These are phyloP conservation scores for Tolypocladium nubicola DNA, from an alignment of 2,329 filamentous ascomycete genomes.

Conservation along the genomic window DNA sequence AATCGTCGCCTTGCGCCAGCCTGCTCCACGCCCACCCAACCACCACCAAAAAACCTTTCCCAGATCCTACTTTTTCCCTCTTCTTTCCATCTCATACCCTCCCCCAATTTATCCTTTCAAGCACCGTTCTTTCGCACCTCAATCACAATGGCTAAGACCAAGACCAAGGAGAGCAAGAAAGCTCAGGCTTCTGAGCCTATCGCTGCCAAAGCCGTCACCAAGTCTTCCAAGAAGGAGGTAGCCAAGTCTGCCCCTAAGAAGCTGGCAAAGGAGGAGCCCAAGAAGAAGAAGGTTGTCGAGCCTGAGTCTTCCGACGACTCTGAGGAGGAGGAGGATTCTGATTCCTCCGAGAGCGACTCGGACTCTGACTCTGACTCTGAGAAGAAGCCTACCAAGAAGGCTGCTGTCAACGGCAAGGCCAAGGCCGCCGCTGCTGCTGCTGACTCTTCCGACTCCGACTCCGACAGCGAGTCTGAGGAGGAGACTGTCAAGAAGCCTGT, in stretches of 20 bases:
- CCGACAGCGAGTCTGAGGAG: conserved; percentile 22
- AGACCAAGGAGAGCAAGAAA: conserved; percentile 45
- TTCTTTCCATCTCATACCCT: background rate
- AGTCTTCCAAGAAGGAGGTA: conserved; percentile 52
- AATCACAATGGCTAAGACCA: conserved; percentile 54
- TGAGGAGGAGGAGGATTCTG: conserved; percentile 21
- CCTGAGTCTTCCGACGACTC: conserved; percentile 27
- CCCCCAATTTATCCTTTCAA: background rate
- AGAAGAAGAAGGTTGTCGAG: conserved; percentile 39
- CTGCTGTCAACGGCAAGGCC: conserved; percentile 17
- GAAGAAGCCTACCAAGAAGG: conserved; percentile 19
- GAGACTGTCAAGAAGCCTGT: conserved; percentile 12
- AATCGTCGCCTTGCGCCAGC: conserved; percentile 3
- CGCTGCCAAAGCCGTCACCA: conserved; percentile 57
- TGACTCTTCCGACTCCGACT: conserved; percentile 14
- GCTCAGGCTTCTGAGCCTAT: conserved; percentile 41
- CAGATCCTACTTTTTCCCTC: background rate
- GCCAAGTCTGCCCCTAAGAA: conserved; percentile 51
- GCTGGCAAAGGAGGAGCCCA: conserved; percentile 31
- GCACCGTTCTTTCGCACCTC: conserved; percentile 1
- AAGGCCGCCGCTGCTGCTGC: conserved; percentile 4
- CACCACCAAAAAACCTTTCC: background rate
- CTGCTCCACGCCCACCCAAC: background rate
- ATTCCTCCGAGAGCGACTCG: conserved; percentile 23
- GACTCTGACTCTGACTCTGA: conserved; percentile 16